A percentile compares a stretch with the other conserved stretches of the same genome.
phyloP scores from a whole-genome alignment of 2,329 filamentous ascomycete species.

The Pseudogymnoascus destructans region DNA sequence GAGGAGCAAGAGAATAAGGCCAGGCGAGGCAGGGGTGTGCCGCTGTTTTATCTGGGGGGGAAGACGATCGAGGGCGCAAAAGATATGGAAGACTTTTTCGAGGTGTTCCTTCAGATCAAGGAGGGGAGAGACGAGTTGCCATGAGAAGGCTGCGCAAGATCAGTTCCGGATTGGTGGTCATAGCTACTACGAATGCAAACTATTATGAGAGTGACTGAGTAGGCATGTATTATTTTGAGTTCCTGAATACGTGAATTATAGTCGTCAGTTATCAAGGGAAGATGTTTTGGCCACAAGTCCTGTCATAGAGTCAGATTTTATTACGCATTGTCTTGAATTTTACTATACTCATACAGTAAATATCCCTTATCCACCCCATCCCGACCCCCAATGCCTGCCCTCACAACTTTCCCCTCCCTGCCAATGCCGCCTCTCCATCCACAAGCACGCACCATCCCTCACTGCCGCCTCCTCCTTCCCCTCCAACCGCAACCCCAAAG shows the following conservation, averaged over 20 bases:
- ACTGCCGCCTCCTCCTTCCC: constrained; percentile 46
- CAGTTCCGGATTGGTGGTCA: no score
- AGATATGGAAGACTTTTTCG: not conserved
- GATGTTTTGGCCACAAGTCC: no score
- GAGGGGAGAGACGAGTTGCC: constrained; percentile 28
- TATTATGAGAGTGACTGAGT: no score
- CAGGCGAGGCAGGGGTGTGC: not conserved
- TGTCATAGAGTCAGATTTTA: no score
- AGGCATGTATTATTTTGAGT: no score
- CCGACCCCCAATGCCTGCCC: not conserved
- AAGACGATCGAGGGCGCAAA: not conserved
- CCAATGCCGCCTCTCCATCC: constrained; percentile 58
- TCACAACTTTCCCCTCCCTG: constrained; percentile 31
- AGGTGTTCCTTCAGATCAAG: constrained; percentile 17
- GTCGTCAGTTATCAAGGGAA: no score
- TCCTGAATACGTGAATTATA: no score
- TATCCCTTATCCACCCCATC: not conserved
- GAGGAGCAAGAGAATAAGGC: constrained; percentile 39
- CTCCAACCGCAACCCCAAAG: constrained; percentile 61
- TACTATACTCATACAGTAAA: no score
- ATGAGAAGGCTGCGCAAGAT: constrained; percentile 53
- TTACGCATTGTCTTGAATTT: no score
- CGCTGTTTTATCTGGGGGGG: not conserved
- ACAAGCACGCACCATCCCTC: constrained; percentile 85
- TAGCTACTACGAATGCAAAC: no score